Percentiles rank a stretch among this genome's conserved stretches.
These are phyloP conservation scores for Hypsizygus marmoreus DNA, from an alignment of 768 basidiomycete species.

Conservation along the genomic window DNA sequence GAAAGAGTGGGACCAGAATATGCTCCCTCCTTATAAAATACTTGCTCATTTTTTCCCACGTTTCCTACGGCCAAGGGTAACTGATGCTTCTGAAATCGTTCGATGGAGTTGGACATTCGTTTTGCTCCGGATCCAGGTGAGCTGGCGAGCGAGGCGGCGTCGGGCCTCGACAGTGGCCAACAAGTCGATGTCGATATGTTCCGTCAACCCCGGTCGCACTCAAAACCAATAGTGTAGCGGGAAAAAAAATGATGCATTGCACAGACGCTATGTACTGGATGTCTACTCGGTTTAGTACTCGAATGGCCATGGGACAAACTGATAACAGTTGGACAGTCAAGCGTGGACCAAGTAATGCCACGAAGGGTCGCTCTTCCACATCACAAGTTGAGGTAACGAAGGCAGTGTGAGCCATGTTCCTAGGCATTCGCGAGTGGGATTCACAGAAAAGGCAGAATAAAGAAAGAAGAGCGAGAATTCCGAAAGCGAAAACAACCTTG, in stretches of 20 bases:
- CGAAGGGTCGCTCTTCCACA: constrained; percentile 60
- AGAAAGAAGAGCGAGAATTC: constrained; percentile 9
- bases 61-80: constrained; percentile 6
- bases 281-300: constrained; percentile 77
- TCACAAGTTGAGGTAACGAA: constrained; percentile 78
- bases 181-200: too few species aligned
- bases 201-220: too few species aligned
- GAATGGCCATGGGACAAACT: constrained; percentile 56
- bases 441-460: constrained; percentile 17
- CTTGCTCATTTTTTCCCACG: constrained; percentile 31
- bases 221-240: too few species aligned
- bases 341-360: constrained; percentile 66
- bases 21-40: constrained; percentile 24
- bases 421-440: constrained; percentile 72
- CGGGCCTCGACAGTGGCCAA: too few species aligned
- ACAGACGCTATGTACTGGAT: constrained; percentile 20
- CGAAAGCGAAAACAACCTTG: neutral
- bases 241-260: constrained; percentile 1
- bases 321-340: constrained; percentile 60
- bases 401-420: constrained; percentile 73
- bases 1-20: constrained; percentile 22
- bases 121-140: too few species aligned
- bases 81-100: neutral
- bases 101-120: too few species aligned
- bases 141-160: too few species aligned